phyloP scores from a whole-genome alignment of 2,329 filamentous ascomycete genomes.

The Sclerotinia glacialis region DNA sequence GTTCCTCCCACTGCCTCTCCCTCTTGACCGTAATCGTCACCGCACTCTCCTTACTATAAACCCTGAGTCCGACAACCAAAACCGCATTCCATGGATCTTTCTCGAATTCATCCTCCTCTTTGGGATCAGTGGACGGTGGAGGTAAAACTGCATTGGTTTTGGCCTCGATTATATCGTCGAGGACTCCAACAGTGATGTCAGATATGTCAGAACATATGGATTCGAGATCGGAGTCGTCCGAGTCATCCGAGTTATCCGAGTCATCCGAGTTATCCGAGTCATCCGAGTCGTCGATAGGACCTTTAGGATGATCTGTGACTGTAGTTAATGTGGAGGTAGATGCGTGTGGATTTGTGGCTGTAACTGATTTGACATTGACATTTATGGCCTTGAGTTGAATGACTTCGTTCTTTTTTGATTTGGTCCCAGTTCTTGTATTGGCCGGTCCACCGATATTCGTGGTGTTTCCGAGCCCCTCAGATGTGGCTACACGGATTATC shows the following conservation, averaged over 20 bases:
- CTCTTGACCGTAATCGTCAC: slow-evolving; percentile 34
- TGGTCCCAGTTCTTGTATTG: not conserved
- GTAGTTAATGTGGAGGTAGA: not conserved
- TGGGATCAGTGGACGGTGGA: slow-evolving; percentile 26
- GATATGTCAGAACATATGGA: slow-evolving; percentile 31
- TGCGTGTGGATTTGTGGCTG: not conserved
- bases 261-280: slow-evolving; percentile 12
- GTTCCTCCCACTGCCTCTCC: slow-evolving; percentile 30
- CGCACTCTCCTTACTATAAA: slow-evolving; percentile 52
- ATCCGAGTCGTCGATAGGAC: not conserved
- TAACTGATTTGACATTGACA: not conserved
- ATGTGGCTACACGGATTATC: not conserved
- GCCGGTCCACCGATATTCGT: not conserved
- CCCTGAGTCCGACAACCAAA: slow-evolving; percentile 57
- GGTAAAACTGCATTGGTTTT: slow-evolving; percentile 22
- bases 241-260: slow-evolving; percentile 9
- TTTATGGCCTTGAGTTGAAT: slow-evolving; percentile 14
- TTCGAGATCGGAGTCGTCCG: slow-evolving; percentile 23
- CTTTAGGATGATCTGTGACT: not conserved
- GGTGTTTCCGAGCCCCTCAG: not conserved
- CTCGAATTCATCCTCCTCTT: slow-evolving; percentile 54
- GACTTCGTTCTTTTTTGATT: slow-evolving; percentile 1
- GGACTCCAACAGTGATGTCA: slow-evolving; percentile 24
- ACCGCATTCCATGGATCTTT: slow-evolving; percentile 62
- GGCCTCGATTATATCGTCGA: slow-evolving; percentile 30